Conservation (phyloP, 208 protist species). For the Endotrypanum monterogeii region DNA sequence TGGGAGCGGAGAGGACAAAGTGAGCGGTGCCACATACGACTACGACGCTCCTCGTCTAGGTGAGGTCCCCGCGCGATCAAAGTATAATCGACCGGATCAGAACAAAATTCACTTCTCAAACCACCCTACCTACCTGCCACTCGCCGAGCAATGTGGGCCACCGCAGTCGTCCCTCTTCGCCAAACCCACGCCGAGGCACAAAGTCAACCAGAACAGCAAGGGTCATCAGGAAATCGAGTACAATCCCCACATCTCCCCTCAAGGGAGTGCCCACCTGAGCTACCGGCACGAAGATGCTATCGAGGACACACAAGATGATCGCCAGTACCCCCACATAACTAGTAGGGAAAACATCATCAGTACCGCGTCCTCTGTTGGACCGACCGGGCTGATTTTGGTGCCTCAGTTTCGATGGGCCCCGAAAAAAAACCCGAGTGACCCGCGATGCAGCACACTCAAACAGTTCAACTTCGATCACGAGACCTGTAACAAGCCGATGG, state of each 20-base stretch:
- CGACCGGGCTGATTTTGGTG: conserved; percentile 30
- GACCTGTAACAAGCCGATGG: too few relatives aligned
- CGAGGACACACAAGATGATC: background rate
- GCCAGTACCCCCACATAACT: background rate
- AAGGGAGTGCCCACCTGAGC: background rate
- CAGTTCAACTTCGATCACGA: background rate
- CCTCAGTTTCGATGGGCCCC: conserved; percentile 50
- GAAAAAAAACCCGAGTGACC: conserved; percentile 26
- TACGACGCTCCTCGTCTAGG: conserved; percentile 18
- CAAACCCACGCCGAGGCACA: background rate
- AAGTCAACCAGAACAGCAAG: background rate
- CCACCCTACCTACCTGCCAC: conserved; percentile 20
- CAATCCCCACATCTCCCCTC: background rate
- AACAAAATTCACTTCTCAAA: conserved; percentile 18
- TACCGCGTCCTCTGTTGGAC: conserved; percentile 29
- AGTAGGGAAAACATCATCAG: conserved; percentile 15
- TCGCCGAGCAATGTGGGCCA: conserved; percentile 23
- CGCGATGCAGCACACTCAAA: conserved; percentile 37
- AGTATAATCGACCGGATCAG: conserved; percentile 29
- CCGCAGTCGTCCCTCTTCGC: background rate
- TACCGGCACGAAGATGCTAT: conserved; percentile 9
- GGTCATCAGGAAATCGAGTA: background rate
- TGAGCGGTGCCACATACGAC: too few relatives aligned
- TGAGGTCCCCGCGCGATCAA: conserved; percentile 31
- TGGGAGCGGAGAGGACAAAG: too few relatives aligned